A percentile compares a stretch with the other conserved stretches of the same genome.
These are phyloP conservation scores for Chaetomidium leptoderma DNA, from an alignment of 495 filamentous ascomycete genomes.

Conservation along the genomic window DNA sequence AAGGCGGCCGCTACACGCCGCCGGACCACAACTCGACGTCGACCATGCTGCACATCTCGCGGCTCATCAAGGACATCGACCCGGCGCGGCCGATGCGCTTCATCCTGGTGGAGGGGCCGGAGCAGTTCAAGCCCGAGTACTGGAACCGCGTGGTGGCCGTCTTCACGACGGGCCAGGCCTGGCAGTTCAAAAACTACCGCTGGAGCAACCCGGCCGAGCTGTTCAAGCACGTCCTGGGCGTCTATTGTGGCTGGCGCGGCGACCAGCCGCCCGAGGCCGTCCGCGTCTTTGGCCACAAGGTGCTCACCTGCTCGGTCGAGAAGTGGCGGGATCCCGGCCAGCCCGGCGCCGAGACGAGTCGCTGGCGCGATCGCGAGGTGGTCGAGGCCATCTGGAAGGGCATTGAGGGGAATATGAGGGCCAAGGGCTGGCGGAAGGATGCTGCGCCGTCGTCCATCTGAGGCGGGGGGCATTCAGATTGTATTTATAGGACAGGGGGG, in stretches of 20 bases:
- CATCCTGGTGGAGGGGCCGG: slow-evolving; percentile 85
- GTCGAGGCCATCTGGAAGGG: slow-evolving; percentile 89
- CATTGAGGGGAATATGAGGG: slow-evolving; percentile 84
- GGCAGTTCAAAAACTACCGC: slow-evolving; percentile 98
- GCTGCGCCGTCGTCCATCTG: slow-evolving; percentile 50
- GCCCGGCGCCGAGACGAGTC: slow-evolving; percentile 50
- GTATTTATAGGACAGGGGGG: too few species aligned
- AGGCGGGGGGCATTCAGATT: background rate
- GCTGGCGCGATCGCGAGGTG: slow-evolving; percentile 90
- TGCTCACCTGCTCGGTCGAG: slow-evolving; percentile 69
- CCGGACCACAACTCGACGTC: slow-evolving; percentile 62
- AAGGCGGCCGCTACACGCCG: slow-evolving; percentile 74
- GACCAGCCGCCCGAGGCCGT: slow-evolving; percentile 74
- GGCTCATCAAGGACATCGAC: slow-evolving; percentile 71
- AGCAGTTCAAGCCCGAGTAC: slow-evolving; percentile 96
- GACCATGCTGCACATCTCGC: slow-evolving; percentile 78
- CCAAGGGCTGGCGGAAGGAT: slow-evolving; percentile 75
- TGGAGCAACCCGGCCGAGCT: slow-evolving; percentile 86
- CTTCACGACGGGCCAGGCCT: slow-evolving; percentile 95
- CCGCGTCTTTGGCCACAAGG: slow-evolving; percentile 77
- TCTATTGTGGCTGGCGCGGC: slow-evolving; percentile 89
- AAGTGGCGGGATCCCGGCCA: slow-evolving; percentile 62
- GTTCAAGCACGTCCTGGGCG: slow-evolving; percentile 78
- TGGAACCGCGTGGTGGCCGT: slow-evolving; percentile 95
- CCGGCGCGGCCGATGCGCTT: slow-evolving; percentile 75